These are phyloP conservation scores for Fraxinus angustifolia DNA, from an alignment of 305 asterid species.

Conservation along the genomic window DNA sequence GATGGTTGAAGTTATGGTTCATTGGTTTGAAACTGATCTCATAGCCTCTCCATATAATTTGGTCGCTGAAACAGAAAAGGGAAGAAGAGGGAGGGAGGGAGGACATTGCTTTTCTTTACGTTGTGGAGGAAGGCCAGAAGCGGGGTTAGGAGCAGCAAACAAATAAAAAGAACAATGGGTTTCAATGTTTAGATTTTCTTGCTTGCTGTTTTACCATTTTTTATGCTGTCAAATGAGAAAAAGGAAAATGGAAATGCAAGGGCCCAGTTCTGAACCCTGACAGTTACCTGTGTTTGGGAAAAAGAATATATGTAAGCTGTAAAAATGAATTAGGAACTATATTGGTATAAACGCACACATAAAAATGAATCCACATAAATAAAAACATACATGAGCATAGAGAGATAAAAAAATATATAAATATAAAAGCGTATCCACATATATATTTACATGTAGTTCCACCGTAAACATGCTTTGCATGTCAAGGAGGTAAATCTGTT, in stretches of 20 bases:
- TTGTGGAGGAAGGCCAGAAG: neutral
- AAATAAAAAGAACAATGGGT: neutral
- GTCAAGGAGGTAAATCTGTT: slow-evolving; percentile 51
- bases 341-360: neutral
- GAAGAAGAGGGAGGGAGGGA: neutral
- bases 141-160: neutral
- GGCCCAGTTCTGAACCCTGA: neutral
- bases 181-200: neutral
- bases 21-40: neutral
- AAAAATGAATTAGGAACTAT: neutral
- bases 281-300: neutral
- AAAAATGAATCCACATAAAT: neutral
- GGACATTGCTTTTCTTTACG: neutral
- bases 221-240: neutral
- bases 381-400: neutral
- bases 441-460: neutral
- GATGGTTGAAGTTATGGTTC: neutral
- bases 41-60: neutral
- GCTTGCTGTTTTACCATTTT: neutral
- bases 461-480: slow-evolving; percentile 68
- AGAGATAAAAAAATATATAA: neutral
- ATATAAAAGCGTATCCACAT: neutral
- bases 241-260: neutral
- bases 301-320: neutral
- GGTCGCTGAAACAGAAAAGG: neutral